Evolutionary conservation across 495 filamentous ascomycete genomes (phyloP).

Genomic region (Neurospora sublineolata): DNA sequence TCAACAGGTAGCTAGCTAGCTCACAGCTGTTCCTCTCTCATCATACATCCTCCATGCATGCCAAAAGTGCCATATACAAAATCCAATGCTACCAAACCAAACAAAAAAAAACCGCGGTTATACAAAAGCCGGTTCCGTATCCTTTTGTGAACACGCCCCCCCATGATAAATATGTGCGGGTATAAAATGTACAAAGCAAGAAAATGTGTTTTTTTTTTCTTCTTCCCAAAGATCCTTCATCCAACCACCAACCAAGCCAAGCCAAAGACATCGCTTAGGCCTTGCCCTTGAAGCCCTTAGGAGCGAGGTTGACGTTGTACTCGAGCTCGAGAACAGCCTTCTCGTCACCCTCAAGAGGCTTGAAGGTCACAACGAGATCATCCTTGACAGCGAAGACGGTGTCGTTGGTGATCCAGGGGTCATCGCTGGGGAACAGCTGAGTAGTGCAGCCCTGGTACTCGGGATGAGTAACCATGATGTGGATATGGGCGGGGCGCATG

Average conservation of each 20-base stretch:
- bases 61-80: not conserved
- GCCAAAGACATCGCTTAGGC: conserved; percentile 3
- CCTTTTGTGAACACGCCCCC: not conserved
- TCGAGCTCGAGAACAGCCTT: conserved; percentile 60
- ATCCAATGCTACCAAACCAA: not conserved
- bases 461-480: conserved; percentile 55
- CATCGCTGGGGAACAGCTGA: conserved; percentile 64
- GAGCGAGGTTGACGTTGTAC: conserved; percentile 47
- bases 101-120: not conserved
- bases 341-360: conserved; percentile 46
- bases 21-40: not conserved
- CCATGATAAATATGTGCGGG: not conserved
- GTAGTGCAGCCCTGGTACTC: conserved; percentile 58
- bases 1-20: not conserved
- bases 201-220: not conserved
- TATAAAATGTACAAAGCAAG: conserved; percentile 1
- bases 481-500: conserved; percentile 76
- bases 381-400: conserved; percentile 75
- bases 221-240: not conserved
- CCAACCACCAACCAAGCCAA: not conserved
- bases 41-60: not conserved
- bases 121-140: not conserved
- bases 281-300: conserved; percentile 40
- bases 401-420: conserved; percentile 58
- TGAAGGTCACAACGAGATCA: conserved; percentile 61